Percentiles rank a stretch among this genome's conserved stretches.
Conservation (phyloP, 257 asterid species). For the Leptodermis oblonga region DNA sequence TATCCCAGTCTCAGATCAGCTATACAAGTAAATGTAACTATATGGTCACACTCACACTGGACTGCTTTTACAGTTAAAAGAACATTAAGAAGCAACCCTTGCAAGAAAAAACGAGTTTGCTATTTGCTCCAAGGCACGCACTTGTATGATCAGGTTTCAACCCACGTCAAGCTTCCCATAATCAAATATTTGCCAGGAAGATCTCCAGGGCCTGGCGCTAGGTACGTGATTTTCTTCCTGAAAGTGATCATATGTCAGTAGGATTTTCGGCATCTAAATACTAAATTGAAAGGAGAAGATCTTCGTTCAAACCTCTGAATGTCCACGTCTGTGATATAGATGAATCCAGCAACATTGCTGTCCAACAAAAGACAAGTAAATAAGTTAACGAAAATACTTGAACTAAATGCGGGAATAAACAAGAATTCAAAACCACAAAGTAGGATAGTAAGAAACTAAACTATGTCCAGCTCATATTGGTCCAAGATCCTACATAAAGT, state of each 20-base stretch:
- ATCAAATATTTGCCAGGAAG: conserved; percentile 82
- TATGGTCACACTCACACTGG: neutral
- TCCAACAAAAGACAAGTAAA: conserved; percentile 8
- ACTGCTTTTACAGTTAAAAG: neutral
- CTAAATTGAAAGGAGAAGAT: conserved; percentile 3
- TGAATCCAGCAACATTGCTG: conserved; percentile 95
- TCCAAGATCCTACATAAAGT: neutral
- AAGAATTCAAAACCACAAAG: neutral
- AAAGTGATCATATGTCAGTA: conserved; percentile 3
- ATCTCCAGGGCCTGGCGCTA: conserved; percentile 85
- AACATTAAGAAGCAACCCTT: neutral
- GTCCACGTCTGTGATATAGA: conserved; percentile 82
- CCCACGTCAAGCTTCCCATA: conserved; percentile 87
- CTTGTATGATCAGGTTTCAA: conserved; percentile 39
- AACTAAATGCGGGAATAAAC: neutral
- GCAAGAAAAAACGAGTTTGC: neutral
- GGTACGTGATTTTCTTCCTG: conserved; percentile 85
- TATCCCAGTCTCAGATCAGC: no score
- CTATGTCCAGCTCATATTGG: neutral
- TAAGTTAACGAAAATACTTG: neutral
- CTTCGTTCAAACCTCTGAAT: conserved; percentile 52
- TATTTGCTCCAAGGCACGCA: neutral
- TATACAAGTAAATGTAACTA: neutral
- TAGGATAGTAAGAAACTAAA: neutral
- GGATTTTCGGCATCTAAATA: neutral